These are phyloP conservation scores for Pouteria glomerata DNA, from an alignment of 148 eudicot species.

Conservation along the genomic window DNA sequence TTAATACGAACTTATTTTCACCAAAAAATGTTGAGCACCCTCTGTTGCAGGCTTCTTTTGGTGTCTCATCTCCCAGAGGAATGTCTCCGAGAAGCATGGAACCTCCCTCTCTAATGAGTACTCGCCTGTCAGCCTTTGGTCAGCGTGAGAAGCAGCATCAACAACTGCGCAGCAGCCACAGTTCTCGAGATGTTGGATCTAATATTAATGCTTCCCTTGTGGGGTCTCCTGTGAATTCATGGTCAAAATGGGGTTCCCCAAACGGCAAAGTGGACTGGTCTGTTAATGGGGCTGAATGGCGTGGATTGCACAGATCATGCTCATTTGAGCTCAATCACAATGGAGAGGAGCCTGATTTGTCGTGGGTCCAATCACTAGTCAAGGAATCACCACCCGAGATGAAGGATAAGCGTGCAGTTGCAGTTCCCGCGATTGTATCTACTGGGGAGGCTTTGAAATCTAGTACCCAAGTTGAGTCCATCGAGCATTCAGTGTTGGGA, in stretches of 20 bases:
- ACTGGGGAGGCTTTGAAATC: conserved; percentile 1
- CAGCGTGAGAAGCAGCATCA: conserved; percentile 39
- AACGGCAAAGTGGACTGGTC: conserved; percentile 52
- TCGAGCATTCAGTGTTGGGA: conserved; percentile 29
- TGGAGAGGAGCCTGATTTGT: conserved; percentile 53
- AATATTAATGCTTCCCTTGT: conserved; percentile 15
- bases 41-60: conserved; percentile 52
- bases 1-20: conserved; percentile 58
- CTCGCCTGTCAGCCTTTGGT: conserved; percentile 31
- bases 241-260: conserved; percentile 49
- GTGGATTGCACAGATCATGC: conserved; percentile 29
- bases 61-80: conserved; percentile 53
- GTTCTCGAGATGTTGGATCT: conserved; percentile 22
- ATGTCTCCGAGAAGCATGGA: conserved; percentile 68
- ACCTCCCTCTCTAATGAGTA: conserved; percentile 56
- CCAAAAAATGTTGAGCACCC: conserved; percentile 67
- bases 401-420: conserved; percentile 19
- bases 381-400: conserved; percentile 46
- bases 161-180: conserved; percentile 37
- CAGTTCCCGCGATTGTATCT: conserved; percentile 15
- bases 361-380: conserved; percentile 64
- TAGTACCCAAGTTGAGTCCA: background rate
- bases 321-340: conserved; percentile 24
- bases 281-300: conserved; percentile 33
- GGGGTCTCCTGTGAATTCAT: conserved; percentile 41